A percentile compares a stretch with the other conserved stretches of the same genome.
Conservation (phyloP, 1,139 yeast genomes). For the Hyphopichia wangnamkhiaoensis region DNA sequence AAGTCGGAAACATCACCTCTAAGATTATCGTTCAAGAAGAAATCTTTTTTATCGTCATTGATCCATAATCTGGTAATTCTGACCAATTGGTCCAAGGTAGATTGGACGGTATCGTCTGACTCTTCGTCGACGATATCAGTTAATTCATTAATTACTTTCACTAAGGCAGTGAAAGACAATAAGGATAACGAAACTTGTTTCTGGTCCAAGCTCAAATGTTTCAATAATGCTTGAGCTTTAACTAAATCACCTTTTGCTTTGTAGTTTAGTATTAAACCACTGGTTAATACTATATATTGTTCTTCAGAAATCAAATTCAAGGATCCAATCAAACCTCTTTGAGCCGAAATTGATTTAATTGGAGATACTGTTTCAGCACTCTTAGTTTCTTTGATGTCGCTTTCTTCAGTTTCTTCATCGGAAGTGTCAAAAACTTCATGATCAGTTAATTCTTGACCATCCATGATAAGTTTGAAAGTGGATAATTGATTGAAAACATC, state of each 20-base stretch:
- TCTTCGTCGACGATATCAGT: conserved; percentile 16
- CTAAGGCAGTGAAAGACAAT: conserved; percentile 35
- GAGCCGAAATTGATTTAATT: conserved; percentile 8
- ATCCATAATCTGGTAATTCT: conserved; percentile 34
- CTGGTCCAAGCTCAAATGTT: conserved; percentile 21
- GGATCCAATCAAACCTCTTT: conserved; percentile 28
- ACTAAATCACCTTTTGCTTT: conserved; percentile 18
- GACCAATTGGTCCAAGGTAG: conserved; percentile 28
- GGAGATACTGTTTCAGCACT: background rate
- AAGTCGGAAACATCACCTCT: conserved; percentile 32
- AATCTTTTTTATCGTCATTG: conserved; percentile 21
- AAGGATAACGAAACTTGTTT: conserved; percentile 21
- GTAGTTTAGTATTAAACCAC: conserved; percentile 29
- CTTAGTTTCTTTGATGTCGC: conserved; percentile 2
- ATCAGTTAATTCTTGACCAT: conserved; percentile 34
- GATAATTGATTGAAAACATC: conserved; percentile 21
- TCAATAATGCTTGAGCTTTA: conserved; percentile 25
- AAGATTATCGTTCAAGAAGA: conserved; percentile 22
- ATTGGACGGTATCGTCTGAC: conserved; percentile 15
- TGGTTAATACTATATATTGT: conserved; percentile 32
- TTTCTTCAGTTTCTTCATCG: conserved; percentile 21
- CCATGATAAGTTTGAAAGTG: conserved; percentile 20
- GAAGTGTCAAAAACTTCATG: conserved; percentile 21
- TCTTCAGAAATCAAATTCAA: conserved; percentile 38
- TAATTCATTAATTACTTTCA: conserved; percentile 25